These are phyloP conservation scores for Cytospora piceicola DNA, from an alignment of 2,329 filamentous ascomycete genomes.

Conservation along the genomic window DNA sequence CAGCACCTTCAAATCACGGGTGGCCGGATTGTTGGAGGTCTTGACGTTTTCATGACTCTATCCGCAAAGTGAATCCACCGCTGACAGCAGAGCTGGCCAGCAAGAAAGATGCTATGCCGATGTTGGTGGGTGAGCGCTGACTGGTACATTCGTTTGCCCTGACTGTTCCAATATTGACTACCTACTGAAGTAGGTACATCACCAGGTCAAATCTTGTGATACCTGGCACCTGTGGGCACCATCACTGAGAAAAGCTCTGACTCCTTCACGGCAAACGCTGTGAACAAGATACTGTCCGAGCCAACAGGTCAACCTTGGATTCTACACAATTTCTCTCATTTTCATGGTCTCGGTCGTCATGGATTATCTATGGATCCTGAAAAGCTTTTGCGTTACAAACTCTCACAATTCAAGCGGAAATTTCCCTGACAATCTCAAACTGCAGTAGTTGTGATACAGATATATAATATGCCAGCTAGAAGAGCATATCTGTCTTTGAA, in stretches of 20 bases:
- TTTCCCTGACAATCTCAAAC: too few relatives aligned
- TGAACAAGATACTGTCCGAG: conserved; percentile 25
- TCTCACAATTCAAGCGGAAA: too few relatives aligned
- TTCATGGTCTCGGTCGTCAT: too few relatives aligned
- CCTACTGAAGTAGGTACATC: too few relatives aligned
- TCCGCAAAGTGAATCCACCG: neutral
- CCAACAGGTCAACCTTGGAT: neutral
- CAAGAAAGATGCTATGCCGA: conserved; percentile 7
- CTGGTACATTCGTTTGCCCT: too few relatives aligned
- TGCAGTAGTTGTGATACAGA: too few relatives aligned
- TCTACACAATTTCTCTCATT: too few relatives aligned
- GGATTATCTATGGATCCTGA: too few relatives aligned
- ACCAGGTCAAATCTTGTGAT: conserved; percentile 14
- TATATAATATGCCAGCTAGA: too few relatives aligned
- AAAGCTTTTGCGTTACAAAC: too few relatives aligned
- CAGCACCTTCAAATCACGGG: conserved; percentile 16
- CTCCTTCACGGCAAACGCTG: conserved; percentile 22
- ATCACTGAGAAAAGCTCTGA: conserved; percentile 22
- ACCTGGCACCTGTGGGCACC: conserved; percentile 10
- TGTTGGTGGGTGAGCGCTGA: conserved; percentile 1
- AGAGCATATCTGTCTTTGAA: too few relatives aligned
- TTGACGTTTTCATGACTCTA: conserved; percentile 13
- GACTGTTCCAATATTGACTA: neutral
- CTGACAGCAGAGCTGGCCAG: conserved; percentile 6
- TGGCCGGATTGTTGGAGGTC: conserved; percentile 8